Base-by-base conservation (phyloP, 140 eudicot species). In the Ambrosia hybrid region DNA sequence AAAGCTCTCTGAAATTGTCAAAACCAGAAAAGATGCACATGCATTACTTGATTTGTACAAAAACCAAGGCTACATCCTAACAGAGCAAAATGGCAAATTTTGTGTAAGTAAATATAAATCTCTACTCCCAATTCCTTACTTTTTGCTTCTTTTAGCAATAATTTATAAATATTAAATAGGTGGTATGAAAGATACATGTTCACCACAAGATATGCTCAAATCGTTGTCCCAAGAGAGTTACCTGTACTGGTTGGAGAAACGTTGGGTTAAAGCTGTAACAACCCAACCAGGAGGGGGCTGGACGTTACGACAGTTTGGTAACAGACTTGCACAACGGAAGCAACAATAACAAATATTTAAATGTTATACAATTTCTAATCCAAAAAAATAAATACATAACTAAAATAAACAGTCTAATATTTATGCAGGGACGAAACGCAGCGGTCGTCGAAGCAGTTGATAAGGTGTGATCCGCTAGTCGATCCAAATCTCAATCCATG, bases 151-250 rank as follows among this genome's bases (percentile, higher is more conserved):
- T 5, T 6, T 39, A 34, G 8, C 6, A 61, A 11, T 56, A 57
- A 45, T 15, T 58, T 64, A 60, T 57, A n/a, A 65, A 33, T 6
- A 68, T 30, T 16, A 6, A 65, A 70, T 81, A 94, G 99, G 96
- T 94, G 64, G 82, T 86, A 53, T 90, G 9, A 94, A 94, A 86
- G 99, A 94, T 17, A 72, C 79, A 70, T 87, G 96, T 6, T 62
- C 85, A 5, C 85, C 86, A 36, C 97, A 88, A 80, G 99, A 94
- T 74, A 90, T 94, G 99, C 85, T 94, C 60, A 88, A 81, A 90
- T 88, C 99, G 15, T 61, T 94, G 81, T 94, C 82, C 78, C 97
- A 94, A 56, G 95, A 84, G 63, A 88, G 64, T 67, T 94, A 91
- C 62, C 89, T 94, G 26, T 88, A 90, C 52, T 90, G 99, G 99